Base-by-base conservation (phyloP, 2,329 filamentous ascomycete species). In the Fusarium stilboides region DNA sequence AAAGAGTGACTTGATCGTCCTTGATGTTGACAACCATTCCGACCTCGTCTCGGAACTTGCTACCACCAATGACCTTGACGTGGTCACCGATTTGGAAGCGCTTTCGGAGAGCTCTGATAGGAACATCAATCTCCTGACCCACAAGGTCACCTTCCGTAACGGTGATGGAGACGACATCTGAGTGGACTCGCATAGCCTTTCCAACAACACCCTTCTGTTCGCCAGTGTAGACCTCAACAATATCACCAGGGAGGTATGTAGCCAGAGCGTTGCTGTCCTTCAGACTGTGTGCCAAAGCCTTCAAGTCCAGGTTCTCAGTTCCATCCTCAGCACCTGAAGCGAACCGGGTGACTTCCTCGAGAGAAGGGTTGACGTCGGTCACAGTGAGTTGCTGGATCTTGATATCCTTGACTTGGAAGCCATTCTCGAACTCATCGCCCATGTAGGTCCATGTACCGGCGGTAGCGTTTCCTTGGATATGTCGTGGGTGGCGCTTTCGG, bases 21-120 rank as follows among this genome's bases (percentile, higher is more conserved):
- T 89, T 91, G 71, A 98, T 96, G 78, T 94, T 93, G 70, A 98
- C 94, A 52, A 99, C 94, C 88, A 98, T 97, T 80, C 96, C 96
- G 44, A 98, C 92, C 81, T 99, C 96, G 74, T 98, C 96, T 57
- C 93, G 90, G 79, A 94, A 98, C 74, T 94, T 92, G 82, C 94
- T 97, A 39, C 94, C 95, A 57, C 96, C 95, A 77, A 98, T 97
- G 72, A 99, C 96, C 83, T 98, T 98, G 83, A 99, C 96, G 77
- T 99, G 96, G 76, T 99, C 96, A 84, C 96, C 96, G 66, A 94
- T 88, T 70, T 88, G 90, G 86, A 99, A 99, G 31, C 93, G 89
- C 81, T 99, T 99, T 60, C 96, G 92, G 26, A 99, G 86, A 44
- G 93, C 93, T 80, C 96, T 97, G 67, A 94, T 92, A 2, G 96